Evolutionary conservation across 2,329 filamentous ascomycete genomes (phyloP), one percentile per base, ranked within the genome.

Genomic region (Talaromyces albobiverticillius): DNA sequence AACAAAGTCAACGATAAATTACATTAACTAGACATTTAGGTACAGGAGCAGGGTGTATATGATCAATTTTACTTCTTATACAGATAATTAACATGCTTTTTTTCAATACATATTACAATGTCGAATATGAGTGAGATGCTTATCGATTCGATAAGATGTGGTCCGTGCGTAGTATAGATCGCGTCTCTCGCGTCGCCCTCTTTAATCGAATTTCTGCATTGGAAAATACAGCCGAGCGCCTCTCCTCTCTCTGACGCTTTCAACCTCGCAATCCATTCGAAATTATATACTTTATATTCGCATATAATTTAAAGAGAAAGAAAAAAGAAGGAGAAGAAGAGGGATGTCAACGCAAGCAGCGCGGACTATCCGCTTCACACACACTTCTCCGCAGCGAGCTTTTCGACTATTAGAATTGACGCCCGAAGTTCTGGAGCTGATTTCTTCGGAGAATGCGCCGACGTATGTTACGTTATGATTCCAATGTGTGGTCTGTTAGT

Each of bases 341-440:
- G n/a, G n/a, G n/a, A 75, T 75, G 72, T 67, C 71, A 18, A 74
- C 71, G 16, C 72, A 75, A 61, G 55, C 64, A 14, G 61, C 67
- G 9, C 61, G 54, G 16, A 65, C 65, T 47, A 67, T 76, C 40
- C 64, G 69, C 5, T 73, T 77, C 60, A 75, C 72, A 16, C 66
- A 75, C 46, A 68, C 64, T 4, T 57, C 61, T n/a, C 69, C 69
- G 4, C 76, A 82, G 59, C 76, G 82, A 60, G 75, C 75, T 20
- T 80, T 85, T 64, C 77, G 81, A 36, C 71, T 87, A 29, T 74
- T 87, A 18, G 84, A 87, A 68, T 74, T 87, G 16, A 79, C 84
- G 11, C 69, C 81, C 2, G 80, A 83, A 31, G 62, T 87, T 32
- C 75, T 83, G 11, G 75, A 79, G 32, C 66, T 83, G 41, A 64